A percentile compares a stretch with the other conserved stretches of the same genome.
These are phyloP conservation scores for Rhodomyrtus psidioides DNA, from an alignment of 441 rosid genomes.

Conservation along the genomic window DNA sequence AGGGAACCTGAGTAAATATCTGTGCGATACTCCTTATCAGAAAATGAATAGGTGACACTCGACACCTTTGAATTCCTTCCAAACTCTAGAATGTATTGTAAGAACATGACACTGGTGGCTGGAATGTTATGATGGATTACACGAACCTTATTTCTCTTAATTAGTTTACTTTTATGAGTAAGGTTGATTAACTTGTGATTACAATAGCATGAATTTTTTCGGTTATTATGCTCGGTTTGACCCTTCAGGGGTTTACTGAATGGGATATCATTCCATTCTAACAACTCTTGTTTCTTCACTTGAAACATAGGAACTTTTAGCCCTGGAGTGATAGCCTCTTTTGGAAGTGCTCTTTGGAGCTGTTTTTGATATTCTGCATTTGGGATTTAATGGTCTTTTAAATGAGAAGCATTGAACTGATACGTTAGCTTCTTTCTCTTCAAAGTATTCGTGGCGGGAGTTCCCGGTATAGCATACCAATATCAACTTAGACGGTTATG, in stretches of 20 bases:
- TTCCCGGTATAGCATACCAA: background rate
- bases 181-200: background rate
- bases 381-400: background rate
- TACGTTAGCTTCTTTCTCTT: background rate
- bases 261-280: background rate
- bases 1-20: conserved; percentile 9
- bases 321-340: background rate
- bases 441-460: background rate
- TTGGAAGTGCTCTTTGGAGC: background rate
- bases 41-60: background rate
- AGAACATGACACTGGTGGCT: background rate
- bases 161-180: background rate
- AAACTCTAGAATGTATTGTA: background rate
- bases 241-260: background rate
- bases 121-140: background rate
- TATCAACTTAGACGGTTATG: background rate
- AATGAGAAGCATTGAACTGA: background rate
- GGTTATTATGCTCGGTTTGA: background rate
- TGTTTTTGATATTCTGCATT: background rate
- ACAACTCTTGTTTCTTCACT: background rate
- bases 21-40: background rate
- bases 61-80: background rate
- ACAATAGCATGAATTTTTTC: background rate
- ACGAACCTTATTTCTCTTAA: background rate
- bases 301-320: background rate